A percentile compares a stretch with the other conserved stretches of the same genome.
phyloP scores from a whole-genome alignment of 139 green algal species.

The Mesostigma viride region DNA sequence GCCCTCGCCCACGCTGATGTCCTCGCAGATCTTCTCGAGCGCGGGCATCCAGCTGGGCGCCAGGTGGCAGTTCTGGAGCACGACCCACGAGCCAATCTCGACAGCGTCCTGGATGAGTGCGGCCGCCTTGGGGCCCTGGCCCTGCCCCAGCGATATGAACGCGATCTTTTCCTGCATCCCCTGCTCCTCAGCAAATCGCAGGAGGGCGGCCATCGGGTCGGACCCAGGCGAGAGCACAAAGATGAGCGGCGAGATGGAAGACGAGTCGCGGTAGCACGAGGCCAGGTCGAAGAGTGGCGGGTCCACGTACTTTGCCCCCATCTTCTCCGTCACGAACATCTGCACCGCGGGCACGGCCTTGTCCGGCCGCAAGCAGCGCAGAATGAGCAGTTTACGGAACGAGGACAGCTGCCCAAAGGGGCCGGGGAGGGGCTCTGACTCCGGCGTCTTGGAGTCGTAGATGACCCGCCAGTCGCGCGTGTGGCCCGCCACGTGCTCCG shows the following conservation, averaged over 20 bases:
- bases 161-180: slow-evolving; percentile 16
- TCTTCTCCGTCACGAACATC: slow-evolving; percentile 20
- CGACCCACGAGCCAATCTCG: slow-evolving; percentile 26
- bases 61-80: slow-evolving; percentile 43
- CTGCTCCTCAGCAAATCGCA: slow-evolving; percentile 33
- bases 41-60: slow-evolving; percentile 36
- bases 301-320: slow-evolving; percentile 25
- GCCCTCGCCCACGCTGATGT: slow-evolving; percentile 18
- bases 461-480: slow-evolving; percentile 20
- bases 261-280: slow-evolving; percentile 23
- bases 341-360: slow-evolving; percentile 28
- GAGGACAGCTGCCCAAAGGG: background rate
- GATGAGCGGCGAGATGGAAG: slow-evolving; percentile 19
- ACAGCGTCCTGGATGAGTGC: slow-evolving; percentile 27
- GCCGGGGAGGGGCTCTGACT: slow-evolving; percentile 17
- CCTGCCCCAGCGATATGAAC: slow-evolving; percentile 32
- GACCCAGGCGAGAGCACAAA: slow-evolving; percentile 31
- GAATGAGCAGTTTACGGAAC: slow-evolving; percentile 28
- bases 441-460: slow-evolving; percentile 23
- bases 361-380: slow-evolving; percentile 32
- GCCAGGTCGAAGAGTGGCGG: slow-evolving; percentile 31
- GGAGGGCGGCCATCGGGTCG: slow-evolving; percentile 34
- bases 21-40: slow-evolving; percentile 38
- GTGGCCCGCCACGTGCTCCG: slow-evolving; percentile 7
- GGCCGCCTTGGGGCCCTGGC: slow-evolving; percentile 32